These are phyloP conservation scores for Colletotrichum navitas DNA, from an alignment of 2,329 filamentous ascomycete species.

Conservation along the genomic window DNA sequence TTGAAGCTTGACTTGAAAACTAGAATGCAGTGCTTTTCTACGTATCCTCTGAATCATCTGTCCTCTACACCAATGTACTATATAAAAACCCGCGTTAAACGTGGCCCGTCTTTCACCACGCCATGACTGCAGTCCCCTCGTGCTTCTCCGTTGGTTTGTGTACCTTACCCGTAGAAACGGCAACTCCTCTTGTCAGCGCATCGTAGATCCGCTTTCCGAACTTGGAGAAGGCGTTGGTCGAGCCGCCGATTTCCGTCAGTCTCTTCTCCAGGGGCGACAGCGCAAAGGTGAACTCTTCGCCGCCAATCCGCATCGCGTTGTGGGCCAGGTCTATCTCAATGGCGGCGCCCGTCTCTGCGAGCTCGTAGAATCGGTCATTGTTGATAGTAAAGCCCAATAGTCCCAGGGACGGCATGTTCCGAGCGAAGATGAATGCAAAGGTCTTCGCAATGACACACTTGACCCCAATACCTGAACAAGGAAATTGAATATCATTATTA, in stretches of 20 bases:
- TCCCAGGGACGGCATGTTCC: constrained; percentile 60
- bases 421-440: constrained; percentile 60
- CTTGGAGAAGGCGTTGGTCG: constrained; percentile 54
- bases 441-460: constrained; percentile 58
- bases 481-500: no score
- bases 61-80: no score
- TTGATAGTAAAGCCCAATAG: constrained; percentile 57
- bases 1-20: no score
- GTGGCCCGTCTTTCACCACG: no score
- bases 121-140: no score
- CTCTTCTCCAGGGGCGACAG: constrained; percentile 55
- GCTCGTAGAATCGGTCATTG: constrained; percentile 55
- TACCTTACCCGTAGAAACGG: no score
- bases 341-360: constrained; percentile 50
- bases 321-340: constrained; percentile 53
- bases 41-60: no score
- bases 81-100: no score
- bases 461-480: constrained; percentile 48
- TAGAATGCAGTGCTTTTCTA: no score
- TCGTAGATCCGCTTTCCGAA: constrained; percentile 50
- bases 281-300: constrained; percentile 45
- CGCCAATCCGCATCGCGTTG: constrained; percentile 42
- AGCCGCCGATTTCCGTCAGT: constrained; percentile 53
- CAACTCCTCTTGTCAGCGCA: constrained; percentile 17
- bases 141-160: no score